A percentile compares a stretch with the other conserved stretches of the same genome.
Evolutionary conservation across 176 grass and related monocot genomes (phyloP).

Genomic region (Cenchrus fungigraminus): DNA sequence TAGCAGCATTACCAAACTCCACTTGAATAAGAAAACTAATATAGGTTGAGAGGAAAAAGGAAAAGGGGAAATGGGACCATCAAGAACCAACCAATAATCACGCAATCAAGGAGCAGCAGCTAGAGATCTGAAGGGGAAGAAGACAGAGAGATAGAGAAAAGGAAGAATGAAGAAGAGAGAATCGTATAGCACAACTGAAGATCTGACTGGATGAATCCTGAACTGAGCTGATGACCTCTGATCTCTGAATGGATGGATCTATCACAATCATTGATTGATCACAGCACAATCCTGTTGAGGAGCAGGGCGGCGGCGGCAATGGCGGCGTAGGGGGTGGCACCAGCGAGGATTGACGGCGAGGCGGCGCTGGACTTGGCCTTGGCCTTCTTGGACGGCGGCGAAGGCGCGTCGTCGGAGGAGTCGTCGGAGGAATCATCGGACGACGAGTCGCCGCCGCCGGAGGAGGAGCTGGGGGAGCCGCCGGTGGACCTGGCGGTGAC

Average conservation of each 20-base stretch:
- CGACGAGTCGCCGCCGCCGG: background rate
- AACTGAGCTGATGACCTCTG: background rate
- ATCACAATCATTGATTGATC: background rate
- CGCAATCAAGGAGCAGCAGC: background rate
- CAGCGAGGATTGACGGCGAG: background rate
- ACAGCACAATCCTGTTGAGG: background rate
- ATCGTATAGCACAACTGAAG: background rate
- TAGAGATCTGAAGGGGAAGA: background rate
- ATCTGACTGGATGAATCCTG: background rate
- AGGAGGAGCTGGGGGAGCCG: background rate
- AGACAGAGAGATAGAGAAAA: background rate
- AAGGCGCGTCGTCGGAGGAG: background rate
- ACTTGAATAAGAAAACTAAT: background rate
- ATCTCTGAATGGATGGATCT: background rate
- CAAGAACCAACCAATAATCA: conserved; percentile 20
- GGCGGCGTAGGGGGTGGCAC: background rate
- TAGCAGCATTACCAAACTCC: background rate
- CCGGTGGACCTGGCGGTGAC: conserved; percentile 56
- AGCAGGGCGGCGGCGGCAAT: background rate
- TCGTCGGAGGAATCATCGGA: background rate
- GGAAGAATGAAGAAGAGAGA: too few species aligned
- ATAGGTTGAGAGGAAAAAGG: background rate
- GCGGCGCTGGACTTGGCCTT: conserved; percentile 37
- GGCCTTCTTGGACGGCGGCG: conserved; percentile 14
- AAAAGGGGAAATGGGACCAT: background rate